phyloP scores from a whole-genome alignment of 1,139 yeast genomes.

The Blastobotrys ciferrii region DNA sequence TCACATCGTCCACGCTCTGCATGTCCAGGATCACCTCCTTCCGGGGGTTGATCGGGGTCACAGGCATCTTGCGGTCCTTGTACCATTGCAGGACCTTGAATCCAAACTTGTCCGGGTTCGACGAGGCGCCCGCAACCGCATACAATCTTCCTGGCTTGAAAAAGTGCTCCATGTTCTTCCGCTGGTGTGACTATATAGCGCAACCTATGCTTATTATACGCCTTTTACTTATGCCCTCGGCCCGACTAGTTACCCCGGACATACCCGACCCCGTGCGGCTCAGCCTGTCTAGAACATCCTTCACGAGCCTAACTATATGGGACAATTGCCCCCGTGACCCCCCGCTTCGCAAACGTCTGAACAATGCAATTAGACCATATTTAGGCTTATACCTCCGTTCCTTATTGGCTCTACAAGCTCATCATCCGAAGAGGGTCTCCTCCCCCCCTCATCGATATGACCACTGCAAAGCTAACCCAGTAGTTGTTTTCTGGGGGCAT shows the following conservation, averaged over 20 bases:
- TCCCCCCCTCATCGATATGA: too few relatives aligned
- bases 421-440: too few relatives aligned
- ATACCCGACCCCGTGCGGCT: not conserved
- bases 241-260: not conserved
- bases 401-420: too few relatives aligned
- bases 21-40: conserved; percentile 54
- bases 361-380: too few relatives aligned
- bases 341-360: too few relatives aligned
- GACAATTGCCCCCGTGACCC: too few relatives aligned
- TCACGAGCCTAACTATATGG: too few relatives aligned
- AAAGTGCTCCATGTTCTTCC: conserved; percentile 40
- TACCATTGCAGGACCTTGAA: conserved; percentile 72
- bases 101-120: conserved; percentile 66
- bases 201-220: not conserved
- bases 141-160: conserved; percentile 53
- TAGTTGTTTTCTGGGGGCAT: too few relatives aligned
- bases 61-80: conserved; percentile 54
- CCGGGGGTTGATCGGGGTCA: conserved; percentile 57
- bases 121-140: conserved; percentile 74
- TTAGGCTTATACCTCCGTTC: too few relatives aligned
- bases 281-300: too few relatives aligned
- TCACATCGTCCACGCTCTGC: conserved; percentile 42
- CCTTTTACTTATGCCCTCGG: not conserved
- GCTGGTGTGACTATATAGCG: not conserved
- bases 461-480: too few relatives aligned